Evolutionary conservation across 306 rosid genomes (phyloP).

Genomic region (Acacia crassicarpa): DNA sequence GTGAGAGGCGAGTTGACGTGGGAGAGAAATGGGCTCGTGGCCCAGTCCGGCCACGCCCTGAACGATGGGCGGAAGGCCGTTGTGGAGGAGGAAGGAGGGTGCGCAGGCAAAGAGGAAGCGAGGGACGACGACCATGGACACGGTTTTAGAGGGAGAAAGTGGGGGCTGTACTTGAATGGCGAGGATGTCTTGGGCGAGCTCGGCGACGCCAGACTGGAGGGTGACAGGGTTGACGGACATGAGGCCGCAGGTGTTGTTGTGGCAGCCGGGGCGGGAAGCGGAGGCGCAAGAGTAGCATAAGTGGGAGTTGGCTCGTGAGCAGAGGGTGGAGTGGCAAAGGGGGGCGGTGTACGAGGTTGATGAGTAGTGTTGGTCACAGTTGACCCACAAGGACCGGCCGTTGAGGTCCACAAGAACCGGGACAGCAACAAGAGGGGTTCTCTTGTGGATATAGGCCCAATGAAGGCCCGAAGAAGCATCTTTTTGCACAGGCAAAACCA

Average conservation of each 20-base stretch:
- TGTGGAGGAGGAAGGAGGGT: constrained; percentile 40
- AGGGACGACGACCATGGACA: constrained; percentile 34
- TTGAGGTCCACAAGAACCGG: constrained; percentile 52
- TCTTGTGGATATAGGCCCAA: constrained; percentile 46
- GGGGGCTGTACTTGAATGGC: constrained; percentile 14
- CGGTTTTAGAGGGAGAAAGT: constrained; percentile 24
- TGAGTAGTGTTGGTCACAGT: constrained; percentile 43
- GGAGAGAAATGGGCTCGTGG: constrained; percentile 45
- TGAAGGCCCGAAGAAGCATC: constrained; percentile 49
- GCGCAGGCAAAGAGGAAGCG: constrained; percentile 64
- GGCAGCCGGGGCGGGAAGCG: constrained; percentile 42
- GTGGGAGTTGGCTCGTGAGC: constrained; percentile 45
- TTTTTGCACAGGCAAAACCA: constrained; percentile 37
- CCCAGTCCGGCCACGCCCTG: constrained; percentile 53
- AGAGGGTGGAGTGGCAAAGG: constrained; percentile 53
- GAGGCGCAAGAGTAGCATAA: constrained; percentile 41
- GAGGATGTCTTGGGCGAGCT: constrained; percentile 54
- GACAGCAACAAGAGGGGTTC: constrained; percentile 34
- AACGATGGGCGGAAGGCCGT: constrained; percentile 41
- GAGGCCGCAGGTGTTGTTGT: constrained; percentile 48
- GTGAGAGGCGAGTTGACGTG: constrained; percentile 45
- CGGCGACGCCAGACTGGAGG: constrained; percentile 34
- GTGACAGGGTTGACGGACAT: constrained; percentile 51
- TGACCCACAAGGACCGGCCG: constrained; percentile 42
- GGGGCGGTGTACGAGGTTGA: constrained; percentile 52